A percentile compares a stretch with the other conserved stretches of the same genome.
Conservation (phyloP, 345 rosid genomes). For the Psidium friedrichsthalianum region DNA sequence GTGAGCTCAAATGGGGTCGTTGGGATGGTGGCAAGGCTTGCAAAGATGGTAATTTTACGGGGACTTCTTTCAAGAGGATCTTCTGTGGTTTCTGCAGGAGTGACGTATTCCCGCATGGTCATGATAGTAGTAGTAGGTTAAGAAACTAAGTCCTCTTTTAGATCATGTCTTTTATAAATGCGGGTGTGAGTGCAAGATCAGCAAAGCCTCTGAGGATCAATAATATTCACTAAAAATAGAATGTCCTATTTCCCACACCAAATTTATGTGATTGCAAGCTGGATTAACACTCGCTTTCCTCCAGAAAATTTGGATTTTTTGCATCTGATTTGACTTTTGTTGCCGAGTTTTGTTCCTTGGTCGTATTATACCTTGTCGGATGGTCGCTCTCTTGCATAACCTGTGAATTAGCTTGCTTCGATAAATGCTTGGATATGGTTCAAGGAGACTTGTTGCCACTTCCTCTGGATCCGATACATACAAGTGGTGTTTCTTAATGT, state of each 20-base stretch:
- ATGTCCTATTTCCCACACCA: neutral
- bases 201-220: neutral
- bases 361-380: neutral
- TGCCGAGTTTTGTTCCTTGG: neutral
- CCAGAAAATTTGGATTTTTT: neutral
- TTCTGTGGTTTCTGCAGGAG: neutral
- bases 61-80: neutral
- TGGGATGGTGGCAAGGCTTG: neutral
- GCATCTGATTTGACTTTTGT: neutral
- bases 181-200: neutral
- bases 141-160: neutral
- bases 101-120: neutral
- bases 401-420: neutral
- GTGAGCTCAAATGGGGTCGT: neutral
- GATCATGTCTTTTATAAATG: neutral
- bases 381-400: neutral
- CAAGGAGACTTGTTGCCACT: neutral
- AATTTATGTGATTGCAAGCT: neutral
- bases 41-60: neutral
- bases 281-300: neutral
- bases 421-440: neutral
- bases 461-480: neutral
- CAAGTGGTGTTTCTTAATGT: accelerated
- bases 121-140: neutral
- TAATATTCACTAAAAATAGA: neutral